Evolutionary conservation across 108 stramenopile species (phyloP).

Genomic region (Cylindrotheca closterium): DNA sequence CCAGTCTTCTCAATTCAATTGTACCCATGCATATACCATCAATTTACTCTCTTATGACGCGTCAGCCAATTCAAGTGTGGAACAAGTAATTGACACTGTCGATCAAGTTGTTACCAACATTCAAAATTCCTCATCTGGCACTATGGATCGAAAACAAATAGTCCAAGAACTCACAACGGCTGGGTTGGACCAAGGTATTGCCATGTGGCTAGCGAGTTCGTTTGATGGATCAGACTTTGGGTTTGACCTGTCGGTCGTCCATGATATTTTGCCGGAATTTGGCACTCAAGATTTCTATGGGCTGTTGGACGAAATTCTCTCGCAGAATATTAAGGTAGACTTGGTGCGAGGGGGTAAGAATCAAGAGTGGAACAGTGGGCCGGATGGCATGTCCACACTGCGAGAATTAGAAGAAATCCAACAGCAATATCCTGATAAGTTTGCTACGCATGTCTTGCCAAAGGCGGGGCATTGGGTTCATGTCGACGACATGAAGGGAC

Average conservation of each 20-base stretch:
- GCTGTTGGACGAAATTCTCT: conserved; percentile 35
- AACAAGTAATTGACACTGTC: conserved; percentile 56
- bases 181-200: conserved; percentile 32
- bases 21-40: too few relatives aligned
- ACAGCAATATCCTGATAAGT: conserved; percentile 22
- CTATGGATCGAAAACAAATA: conserved; percentile 16
- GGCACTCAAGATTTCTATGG: conserved; percentile 54
- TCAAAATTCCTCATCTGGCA: not conserved
- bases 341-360: conserved; percentile 82
- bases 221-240: conserved; percentile 48
- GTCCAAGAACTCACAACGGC: conserved; percentile 8
- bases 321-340: conserved; percentile 34
- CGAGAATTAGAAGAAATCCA: conserved; percentile 25
- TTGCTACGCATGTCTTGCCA: conserved; percentile 65
- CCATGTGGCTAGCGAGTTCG: conserved; percentile 54
- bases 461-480: conserved; percentile 91
- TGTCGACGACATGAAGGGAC: conserved; percentile 78
- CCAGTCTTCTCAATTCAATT: too few relatives aligned
- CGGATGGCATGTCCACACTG: conserved; percentile 35
- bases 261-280: conserved; percentile 65
- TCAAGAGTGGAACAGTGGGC: conserved; percentile 58
- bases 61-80: conserved; percentile 59
- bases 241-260: conserved; percentile 72
- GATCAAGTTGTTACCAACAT: not conserved
- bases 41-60: too few relatives aligned